Evolutionary conservation across 129 eudicot species (phyloP).

Genomic region (Erigeron canadensis): DNA sequence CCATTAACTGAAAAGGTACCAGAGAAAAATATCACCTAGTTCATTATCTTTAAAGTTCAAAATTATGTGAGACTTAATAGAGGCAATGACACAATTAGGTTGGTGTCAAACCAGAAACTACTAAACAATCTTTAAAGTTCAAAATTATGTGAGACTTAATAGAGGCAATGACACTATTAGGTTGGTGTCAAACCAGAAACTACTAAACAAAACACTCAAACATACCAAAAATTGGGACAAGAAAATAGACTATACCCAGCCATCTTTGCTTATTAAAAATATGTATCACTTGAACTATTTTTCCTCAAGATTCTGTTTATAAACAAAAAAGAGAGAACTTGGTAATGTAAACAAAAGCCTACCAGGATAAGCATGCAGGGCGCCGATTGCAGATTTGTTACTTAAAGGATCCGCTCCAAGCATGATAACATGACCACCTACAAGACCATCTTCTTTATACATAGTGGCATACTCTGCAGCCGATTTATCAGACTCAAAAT

Average conservation of each 20-base stretch:
- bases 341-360: conserved; percentile 3
- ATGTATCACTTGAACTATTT: not conserved
- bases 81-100: not conserved
- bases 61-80: no score
- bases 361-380: conserved; percentile 96
- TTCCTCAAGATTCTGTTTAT: not conserved
- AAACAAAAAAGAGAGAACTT: not conserved
- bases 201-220: not conserved
- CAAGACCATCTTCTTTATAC: conserved; percentile 78
- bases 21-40: no score
- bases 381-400: conserved; percentile 74
- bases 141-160: no score
- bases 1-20: no score
- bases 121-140: no score
- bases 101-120: not conserved
- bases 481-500: conserved; percentile 86
- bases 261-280: not conserved
- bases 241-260: no score
- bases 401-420: conserved; percentile 97
- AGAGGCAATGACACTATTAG: not conserved
- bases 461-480: conserved; percentile 82
- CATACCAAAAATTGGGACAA: no score
- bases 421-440: conserved; percentile 98
- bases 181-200: not conserved
- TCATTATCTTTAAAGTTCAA: no score